Evolutionary conservation across 441 rosid species (phyloP).

Genomic region (Macaranga tanarius): DNA sequence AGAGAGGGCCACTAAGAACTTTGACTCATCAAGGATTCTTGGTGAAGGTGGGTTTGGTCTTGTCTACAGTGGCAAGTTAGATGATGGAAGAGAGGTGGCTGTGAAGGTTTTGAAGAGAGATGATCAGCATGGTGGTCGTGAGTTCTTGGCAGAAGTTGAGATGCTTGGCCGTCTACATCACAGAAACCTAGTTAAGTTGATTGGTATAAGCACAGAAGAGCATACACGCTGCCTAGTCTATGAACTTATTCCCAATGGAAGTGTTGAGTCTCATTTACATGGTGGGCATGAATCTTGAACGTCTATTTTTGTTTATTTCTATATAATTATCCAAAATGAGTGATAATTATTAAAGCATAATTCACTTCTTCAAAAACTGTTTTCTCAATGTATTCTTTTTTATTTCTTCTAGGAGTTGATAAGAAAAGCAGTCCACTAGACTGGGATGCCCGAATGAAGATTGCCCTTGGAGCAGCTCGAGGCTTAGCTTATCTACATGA

Average conservation of each 20-base stretch:
- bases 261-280: conserved; percentile 72
- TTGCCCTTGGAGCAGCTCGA: conserved; percentile 75
- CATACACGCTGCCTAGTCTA: conserved; percentile 58
- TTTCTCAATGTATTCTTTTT: background rate
- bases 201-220: conserved; percentile 62
- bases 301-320: background rate
- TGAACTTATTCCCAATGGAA: conserved; percentile 73
- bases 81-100: conserved; percentile 63
- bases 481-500: conserved; percentile 71
- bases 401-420: conserved; percentile 46
- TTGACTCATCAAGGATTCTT: conserved; percentile 47
- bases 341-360: background rate
- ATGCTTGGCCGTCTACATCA: conserved; percentile 84
- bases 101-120: conserved; percentile 70
- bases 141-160: conserved; percentile 75
- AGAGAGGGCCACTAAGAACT: conserved; percentile 55
- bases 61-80: conserved; percentile 57
- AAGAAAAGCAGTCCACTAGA: conserved; percentile 48
- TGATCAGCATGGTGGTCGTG: conserved; percentile 60
- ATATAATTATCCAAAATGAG: conserved; percentile 10
- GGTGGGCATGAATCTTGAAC: conserved; percentile 32
- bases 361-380: background rate
- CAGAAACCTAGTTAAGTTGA: conserved; percentile 63
- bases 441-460: conserved; percentile 66
- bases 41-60: conserved; percentile 83